Evolutionary conservation across 2,329 filamentous ascomycete species (phyloP), one percentile per base, ranked within the genome.

Genomic region (Diaporthe vaccinii): DNA sequence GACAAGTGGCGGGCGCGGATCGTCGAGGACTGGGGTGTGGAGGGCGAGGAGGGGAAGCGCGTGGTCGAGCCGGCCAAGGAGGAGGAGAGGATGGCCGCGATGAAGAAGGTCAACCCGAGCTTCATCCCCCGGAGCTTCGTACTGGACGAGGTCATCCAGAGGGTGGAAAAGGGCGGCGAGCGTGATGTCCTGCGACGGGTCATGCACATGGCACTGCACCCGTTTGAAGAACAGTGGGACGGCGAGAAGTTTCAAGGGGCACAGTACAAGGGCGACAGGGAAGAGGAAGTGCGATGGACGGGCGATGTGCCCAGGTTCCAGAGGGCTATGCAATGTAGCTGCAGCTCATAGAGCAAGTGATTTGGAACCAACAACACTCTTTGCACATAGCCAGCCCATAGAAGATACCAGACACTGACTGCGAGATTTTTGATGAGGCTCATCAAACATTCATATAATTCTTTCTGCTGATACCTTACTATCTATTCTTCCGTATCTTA

Each of bases 81-180:
- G 62, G 86, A 84, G 4, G 90, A 93, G 79, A 89, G 96, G 76
- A 90, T 92, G 75, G 83, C 81, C 41, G 90, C 90, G 17, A 98
- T 98, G 97, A 95, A 94, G 85, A 87, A 86, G 36, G 93, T 96
- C 31, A 99, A 99, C 81, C 97, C 97, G 3, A 98, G 94, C 85
- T 99, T 99, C 80, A 88, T 98, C 0, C 95, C 97, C 0, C 91
- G 95, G 62, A 93, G 94, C 25, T 99, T 96, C 96, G 91, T 99
- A 70, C 87, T 99, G 28, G 96, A 98, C 82, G 97, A 99, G 84
- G 83, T 99, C 20, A 98, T 99, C 78, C 91, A 93, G 61, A 90
- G 95, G 14, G 96, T 98, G 0, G 95, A 98, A 84, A 94, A 94
- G 82, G 91, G 93, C 70, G 91, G 92, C 3, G 96, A 99, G 80